phyloP scores from a whole-genome alignment of 805 yeast genomes.

The Myxozyma neglecta region DNA sequence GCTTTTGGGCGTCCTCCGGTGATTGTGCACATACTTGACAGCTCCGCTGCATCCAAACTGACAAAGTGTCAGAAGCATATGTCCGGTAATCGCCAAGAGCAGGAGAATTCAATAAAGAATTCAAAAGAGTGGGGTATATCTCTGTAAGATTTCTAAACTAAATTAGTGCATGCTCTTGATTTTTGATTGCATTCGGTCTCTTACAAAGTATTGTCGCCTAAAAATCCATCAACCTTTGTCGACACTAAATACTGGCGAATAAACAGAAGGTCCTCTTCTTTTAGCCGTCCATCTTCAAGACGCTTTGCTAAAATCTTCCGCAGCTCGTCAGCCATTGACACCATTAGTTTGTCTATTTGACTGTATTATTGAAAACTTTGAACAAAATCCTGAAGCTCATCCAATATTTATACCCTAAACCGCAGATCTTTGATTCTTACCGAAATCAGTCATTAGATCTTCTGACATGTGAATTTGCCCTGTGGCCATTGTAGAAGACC shows the following conservation, averaged over 20 bases:
- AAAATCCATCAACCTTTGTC: conserved; percentile 4
- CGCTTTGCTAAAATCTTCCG: no score
- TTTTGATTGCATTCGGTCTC: background rate
- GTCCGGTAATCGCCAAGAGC: conserved; percentile 47
- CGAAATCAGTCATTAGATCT: no score
- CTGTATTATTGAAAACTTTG: no score
- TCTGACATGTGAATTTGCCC: no score
- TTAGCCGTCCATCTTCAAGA: background rate
- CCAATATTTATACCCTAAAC: no score
- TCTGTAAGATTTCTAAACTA: conserved; percentile 5
- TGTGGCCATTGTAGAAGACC: no score
- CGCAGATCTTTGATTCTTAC: no score
- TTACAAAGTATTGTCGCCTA: background rate
- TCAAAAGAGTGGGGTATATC: conserved; percentile 39
- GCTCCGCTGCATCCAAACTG: conserved; percentile 65
- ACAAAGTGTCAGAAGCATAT: conserved; percentile 56
- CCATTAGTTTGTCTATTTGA: no score
- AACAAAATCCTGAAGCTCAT: no score
- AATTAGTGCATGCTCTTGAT: no score
- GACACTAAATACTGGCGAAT: conserved; percentile 2
- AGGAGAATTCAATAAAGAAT: conserved; percentile 39
- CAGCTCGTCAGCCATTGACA: no score
- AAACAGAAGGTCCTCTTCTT: background rate
- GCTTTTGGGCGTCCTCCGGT: conserved; percentile 10
- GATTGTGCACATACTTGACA: conserved; percentile 42